Base-by-base conservation (phyloP, 805 yeast species). In the Komagataella kurtzmanii region DNA sequence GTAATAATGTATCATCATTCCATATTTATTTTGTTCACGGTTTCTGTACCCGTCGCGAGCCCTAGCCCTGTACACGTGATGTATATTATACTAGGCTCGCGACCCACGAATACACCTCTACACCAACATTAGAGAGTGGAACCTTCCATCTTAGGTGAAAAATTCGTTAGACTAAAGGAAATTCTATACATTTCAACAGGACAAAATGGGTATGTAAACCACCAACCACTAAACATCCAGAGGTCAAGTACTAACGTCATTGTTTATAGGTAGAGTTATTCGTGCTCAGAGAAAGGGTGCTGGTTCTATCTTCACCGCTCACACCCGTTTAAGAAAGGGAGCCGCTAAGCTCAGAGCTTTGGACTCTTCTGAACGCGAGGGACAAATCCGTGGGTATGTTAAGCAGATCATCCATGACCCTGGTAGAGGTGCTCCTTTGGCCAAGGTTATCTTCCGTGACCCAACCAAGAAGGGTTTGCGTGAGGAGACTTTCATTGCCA, bases 201-300 rank as follows among this genome's bases (percentile, higher is more conserved):
- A 30, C 40, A 30, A 30, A 30, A 30, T 30, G 40, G 40, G 40
- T 30, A 30, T 30, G 40, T 30, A 30, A 30, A 30, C 40, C 14
- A 30, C 40, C 40, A 30, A 14, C 40, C n/a, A 30, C 14, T 14
- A 10, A 30, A 30, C 40, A 30, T 30, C 40, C 40, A 30, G 6
- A 8, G 40, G 40, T 14, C n/a, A 30, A 30, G 40, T 30, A 30
- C 40, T 30, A 30, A 30, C 40, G 40, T 30, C 40, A 30, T 10
- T 10, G n/a, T 1, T 30, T 44, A 59, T 50, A 82, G 96, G 96
- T 87, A 88, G 98, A 85, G 99, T 93, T 80, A 93, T 93, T 83
- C 95, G 99, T 82, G 93, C 93, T 85, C 99, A 93, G 85, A 90
- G 99, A 89, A 93, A 93, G 83, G 98, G 98, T 86, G 96, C 97